A percentile compares a stretch with the other conserved stretches of the same genome.
Evolutionary conservation across 1,139 yeast species (phyloP).

Genomic region (Geotrichum bryndzae): DNA sequence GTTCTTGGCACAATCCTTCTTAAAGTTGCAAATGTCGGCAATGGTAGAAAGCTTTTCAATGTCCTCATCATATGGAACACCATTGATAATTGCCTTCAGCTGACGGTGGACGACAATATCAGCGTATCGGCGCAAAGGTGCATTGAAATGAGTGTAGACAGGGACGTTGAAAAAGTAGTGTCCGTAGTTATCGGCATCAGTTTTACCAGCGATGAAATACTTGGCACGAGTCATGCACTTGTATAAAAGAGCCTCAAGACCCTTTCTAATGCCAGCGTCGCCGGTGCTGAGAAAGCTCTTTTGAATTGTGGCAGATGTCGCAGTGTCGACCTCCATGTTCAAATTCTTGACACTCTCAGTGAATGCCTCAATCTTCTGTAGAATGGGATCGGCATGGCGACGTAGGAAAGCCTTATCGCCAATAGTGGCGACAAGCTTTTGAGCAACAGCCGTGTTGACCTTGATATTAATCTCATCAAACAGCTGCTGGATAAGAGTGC

Average conservation of each 20-base stretch:
- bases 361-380: constrained; percentile 75
- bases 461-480: constrained; percentile 73
- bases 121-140: constrained; percentile 87
- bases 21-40: constrained; percentile 90
- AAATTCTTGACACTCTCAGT: constrained; percentile 61
- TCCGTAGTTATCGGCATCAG: constrained; percentile 64
- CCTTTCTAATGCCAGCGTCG: constrained; percentile 60
- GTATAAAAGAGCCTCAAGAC: constrained; percentile 71
- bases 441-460: constrained; percentile 83
- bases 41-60: constrained; percentile 69
- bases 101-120: constrained; percentile 92
- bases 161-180: constrained; percentile 82
- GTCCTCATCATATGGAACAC: constrained; percentile 45
- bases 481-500: constrained; percentile 51
- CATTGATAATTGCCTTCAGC: constrained; percentile 57
- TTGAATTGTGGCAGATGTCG: constrained; percentile 67
- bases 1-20: constrained; percentile 85
- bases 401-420: constrained; percentile 82
- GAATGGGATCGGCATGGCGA: constrained; percentile 79
- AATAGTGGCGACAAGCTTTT: constrained; percentile 63
- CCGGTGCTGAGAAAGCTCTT: constrained; percentile 61
- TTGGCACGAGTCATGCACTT: constrained; percentile 83
- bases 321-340: constrained; percentile 59
- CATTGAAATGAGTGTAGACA: constrained; percentile 85
- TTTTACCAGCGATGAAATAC: constrained; percentile 83